phyloP scores from a whole-genome alignment of 257 asterid genomes.

The Nemophila menziesii region DNA sequence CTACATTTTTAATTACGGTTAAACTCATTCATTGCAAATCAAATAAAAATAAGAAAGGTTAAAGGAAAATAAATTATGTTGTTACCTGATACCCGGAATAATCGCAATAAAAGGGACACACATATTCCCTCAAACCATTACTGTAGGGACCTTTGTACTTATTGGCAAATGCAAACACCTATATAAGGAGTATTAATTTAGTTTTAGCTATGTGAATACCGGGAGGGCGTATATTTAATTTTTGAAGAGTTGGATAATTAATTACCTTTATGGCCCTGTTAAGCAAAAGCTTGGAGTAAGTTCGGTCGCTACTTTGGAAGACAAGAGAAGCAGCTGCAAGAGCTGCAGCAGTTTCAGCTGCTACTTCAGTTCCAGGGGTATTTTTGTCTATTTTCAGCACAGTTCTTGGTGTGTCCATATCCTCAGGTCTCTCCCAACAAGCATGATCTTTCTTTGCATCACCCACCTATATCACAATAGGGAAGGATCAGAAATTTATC shows the following conservation, averaged over 20 bases:
- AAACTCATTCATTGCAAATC: neutral
- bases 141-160: slow-evolving; percentile 85
- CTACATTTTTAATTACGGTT: slow-evolving; percentile 17
- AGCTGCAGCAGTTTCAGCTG: slow-evolving; percentile 98
- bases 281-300: slow-evolving; percentile 60
- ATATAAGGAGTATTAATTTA: too few species aligned
- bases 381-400: slow-evolving; percentile 71
- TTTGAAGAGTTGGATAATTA: neutral
- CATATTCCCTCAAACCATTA: slow-evolving; percentile 42
- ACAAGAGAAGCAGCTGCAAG: slow-evolving; percentile 98
- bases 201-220: neutral
- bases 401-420: slow-evolving; percentile 95
- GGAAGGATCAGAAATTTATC: too few species aligned
- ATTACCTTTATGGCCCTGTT: slow-evolving; percentile 73
- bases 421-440: slow-evolving; percentile 99
- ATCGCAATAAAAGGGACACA: slow-evolving; percentile 86
- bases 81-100: slow-evolving; percentile 87
- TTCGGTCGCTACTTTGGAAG: slow-evolving; percentile 59
- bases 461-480: slow-evolving; percentile 64
- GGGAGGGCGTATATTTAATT: too few species aligned
- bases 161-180: slow-evolving; percentile 94
- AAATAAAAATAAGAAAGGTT: too few species aligned
- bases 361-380: slow-evolving; percentile 92
- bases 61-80: too few species aligned
- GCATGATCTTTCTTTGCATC: slow-evolving; percentile 81